Base-by-base conservation (phyloP, 805 yeast genomes). In the Myxozyma lipomycoides region DNA sequence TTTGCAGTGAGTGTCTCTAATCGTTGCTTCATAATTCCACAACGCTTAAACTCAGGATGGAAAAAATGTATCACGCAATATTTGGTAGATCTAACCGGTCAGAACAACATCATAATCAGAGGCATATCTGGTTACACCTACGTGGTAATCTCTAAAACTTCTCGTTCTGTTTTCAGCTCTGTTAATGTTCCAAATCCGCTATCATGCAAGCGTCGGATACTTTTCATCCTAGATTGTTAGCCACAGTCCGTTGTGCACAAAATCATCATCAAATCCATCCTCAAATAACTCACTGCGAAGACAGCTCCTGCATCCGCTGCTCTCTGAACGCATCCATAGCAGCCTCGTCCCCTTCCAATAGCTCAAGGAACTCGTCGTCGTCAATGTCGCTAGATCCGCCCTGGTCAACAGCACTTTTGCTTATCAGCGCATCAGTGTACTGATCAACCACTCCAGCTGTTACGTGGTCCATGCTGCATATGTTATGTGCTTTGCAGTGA, bases 51-150 rank as follows among this genome's bases (percentile, higher is more conserved):
- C 24, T 70, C 67, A 6, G 79, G 78, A 53, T 82, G 81, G 61
- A 73, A 80, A 62, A 86, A 84, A 59, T 84, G 86, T 3, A 86
- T 74, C 3, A 85, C 73, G 1, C 74, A 72, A 9, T 63, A 58
- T 22, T 70, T 72, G 1, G 70, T 52, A 5, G 53, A n/a, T 3
- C 59, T 55, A 30, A n/a, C 10, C 12, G 17, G 4, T 22, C 5
- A 3, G 30, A 19, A 26, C 9, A 21, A 45, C 17, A n/a, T 10
- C 12, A 7, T 9, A 28, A 7, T 28, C 12, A 12, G 32, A 7
- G 24, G 30, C 21, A 15, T 12, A 10, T 9, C 1, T 9, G 35
- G 7, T 18, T 26, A 22, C 36, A 36, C 61, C 0, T 65, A 62
- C 4, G 81, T 67, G 1, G 83, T 78, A 1, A 69, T 61, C 40